A percentile compares a stretch with the other conserved stretches of the same genome.
phyloP scores from a whole-genome alignment of 768 basidiomycete species.

The Kwoniella europaea region DNA sequence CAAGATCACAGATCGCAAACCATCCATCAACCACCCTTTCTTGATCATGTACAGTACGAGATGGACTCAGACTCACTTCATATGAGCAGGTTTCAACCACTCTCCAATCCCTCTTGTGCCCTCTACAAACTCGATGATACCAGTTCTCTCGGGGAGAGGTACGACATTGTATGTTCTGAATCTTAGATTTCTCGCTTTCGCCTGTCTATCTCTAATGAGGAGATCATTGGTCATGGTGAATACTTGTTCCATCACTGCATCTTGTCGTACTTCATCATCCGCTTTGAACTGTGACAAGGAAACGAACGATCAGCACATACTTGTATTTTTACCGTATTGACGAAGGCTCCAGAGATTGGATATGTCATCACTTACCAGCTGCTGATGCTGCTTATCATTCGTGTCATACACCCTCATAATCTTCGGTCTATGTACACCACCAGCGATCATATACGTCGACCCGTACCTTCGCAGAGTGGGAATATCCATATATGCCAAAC shows the following conservation, averaged over 20 bases:
- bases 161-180: slow-evolving; percentile 88
- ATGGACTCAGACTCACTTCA: slow-evolving; percentile 60
- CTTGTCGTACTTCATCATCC: slow-evolving; percentile 90
- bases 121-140: slow-evolving; percentile 86
- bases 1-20: neutral
- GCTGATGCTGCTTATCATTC: slow-evolving; percentile 71
- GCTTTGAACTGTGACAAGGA: slow-evolving; percentile 78
- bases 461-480: slow-evolving; percentile 74
- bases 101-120: slow-evolving; percentile 70
- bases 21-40: neutral
- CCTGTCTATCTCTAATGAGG: slow-evolving; percentile 74
- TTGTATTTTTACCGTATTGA: no score
- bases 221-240: slow-evolving; percentile 86
- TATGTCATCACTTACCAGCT: slow-evolving; percentile 67
- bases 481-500: slow-evolving; percentile 70
- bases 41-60: no score
- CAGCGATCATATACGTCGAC: slow-evolving; percentile 67
- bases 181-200: slow-evolving; percentile 70
- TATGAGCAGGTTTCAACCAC: slow-evolving; percentile 73
- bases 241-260: slow-evolving; percentile 98
- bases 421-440: slow-evolving; percentile 84
- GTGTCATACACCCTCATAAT: slow-evolving; percentile 72
- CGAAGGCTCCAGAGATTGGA: neutral
- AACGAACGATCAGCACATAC: neutral
- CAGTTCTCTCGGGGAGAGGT: slow-evolving; percentile 77